Conservation (phyloP, 352 stramenopile species). For the Globisporangium mamillatum region DNA sequence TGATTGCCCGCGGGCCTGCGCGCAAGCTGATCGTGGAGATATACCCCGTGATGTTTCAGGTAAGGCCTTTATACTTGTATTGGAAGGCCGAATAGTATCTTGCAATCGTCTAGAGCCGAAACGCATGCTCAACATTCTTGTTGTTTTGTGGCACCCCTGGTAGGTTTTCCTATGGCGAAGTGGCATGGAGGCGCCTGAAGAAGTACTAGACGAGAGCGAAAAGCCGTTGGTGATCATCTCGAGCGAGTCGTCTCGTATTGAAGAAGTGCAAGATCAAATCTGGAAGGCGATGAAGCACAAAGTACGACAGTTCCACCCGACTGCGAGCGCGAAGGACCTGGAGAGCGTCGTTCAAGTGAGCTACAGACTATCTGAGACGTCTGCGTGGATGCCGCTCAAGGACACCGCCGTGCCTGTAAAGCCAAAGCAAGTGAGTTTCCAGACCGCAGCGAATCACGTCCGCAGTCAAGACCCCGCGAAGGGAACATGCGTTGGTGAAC, state of each 20-base stretch:
- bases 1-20: constrained; percentile 41
- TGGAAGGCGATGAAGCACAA: constrained; percentile 32
- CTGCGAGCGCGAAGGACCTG: constrained; percentile 30
- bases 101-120: neutral
- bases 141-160: neutral
- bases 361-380: constrained; percentile 37
- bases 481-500: constrained; percentile 27
- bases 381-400: constrained; percentile 41
- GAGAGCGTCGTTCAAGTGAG: constrained; percentile 40
- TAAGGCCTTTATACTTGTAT: neutral
- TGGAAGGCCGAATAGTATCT: neutral
- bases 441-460: constrained; percentile 10
- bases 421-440: constrained; percentile 7
- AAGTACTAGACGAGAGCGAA: constrained; percentile 24
- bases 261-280: constrained; percentile 44
- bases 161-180: constrained; percentile 43
- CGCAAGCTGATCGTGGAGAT: constrained; percentile 58
- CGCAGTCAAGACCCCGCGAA: constrained; percentile 4
- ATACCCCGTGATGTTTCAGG: constrained; percentile 71
- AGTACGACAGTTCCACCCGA: constrained; percentile 37
- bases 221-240: constrained; percentile 44
- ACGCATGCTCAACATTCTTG: neutral
- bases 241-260: constrained; percentile 34
- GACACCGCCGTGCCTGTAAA: constrained; percentile 19
- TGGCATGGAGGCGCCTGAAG: constrained; percentile 26